These are phyloP conservation scores for Tremellales sp. DNA, from an alignment of 1,284 basidiomycete genomes.

Conservation along the genomic window DNA sequence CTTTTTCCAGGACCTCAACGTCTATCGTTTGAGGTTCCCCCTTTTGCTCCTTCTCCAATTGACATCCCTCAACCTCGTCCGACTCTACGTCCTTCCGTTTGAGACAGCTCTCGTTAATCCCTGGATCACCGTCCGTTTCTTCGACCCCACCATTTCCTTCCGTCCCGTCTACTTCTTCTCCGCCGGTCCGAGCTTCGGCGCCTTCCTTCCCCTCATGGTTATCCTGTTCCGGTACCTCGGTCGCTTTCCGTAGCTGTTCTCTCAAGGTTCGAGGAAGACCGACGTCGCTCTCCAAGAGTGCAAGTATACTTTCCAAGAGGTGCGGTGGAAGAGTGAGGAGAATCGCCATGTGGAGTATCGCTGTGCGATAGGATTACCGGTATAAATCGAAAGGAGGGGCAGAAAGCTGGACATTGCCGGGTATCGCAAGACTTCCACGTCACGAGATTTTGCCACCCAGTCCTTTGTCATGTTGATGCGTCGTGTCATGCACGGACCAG, in stretches of 20 bases:
- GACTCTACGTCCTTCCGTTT: neutral
- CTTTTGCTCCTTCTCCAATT: neutral
- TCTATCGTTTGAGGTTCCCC: slow-evolving; percentile 15
- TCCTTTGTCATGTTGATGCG: neutral
- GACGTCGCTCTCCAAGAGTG: slow-evolving; percentile 15
- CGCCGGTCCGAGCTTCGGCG: slow-evolving; percentile 15
- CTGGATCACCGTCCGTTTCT: neutral
- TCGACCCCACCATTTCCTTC: neutral
- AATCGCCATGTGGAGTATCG: too few relatives aligned
- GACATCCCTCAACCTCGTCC: neutral
- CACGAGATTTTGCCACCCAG: slow-evolving; percentile 1
- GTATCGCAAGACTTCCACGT: too few relatives aligned
- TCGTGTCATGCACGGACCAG: slow-evolving; percentile 1
- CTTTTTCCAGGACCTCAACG: slow-evolving; percentile 14
- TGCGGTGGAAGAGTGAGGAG: slow-evolving; percentile 36
- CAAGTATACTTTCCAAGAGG: slow-evolving; percentile 26
- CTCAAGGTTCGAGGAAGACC: slow-evolving; percentile 20
- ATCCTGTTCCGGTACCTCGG: neutral
- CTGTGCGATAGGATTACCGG: too few relatives aligned
- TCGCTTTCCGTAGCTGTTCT: slow-evolving; percentile 2
- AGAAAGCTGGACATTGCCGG: too few relatives aligned
- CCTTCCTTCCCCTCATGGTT: slow-evolving; percentile 3
- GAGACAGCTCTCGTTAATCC: neutral
- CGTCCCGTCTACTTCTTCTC: neutral
- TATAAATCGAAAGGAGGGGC: too few relatives aligned